Conservation (phyloP, 2,329 filamentous ascomycete species). For the Calonectria crousiana region DNA sequence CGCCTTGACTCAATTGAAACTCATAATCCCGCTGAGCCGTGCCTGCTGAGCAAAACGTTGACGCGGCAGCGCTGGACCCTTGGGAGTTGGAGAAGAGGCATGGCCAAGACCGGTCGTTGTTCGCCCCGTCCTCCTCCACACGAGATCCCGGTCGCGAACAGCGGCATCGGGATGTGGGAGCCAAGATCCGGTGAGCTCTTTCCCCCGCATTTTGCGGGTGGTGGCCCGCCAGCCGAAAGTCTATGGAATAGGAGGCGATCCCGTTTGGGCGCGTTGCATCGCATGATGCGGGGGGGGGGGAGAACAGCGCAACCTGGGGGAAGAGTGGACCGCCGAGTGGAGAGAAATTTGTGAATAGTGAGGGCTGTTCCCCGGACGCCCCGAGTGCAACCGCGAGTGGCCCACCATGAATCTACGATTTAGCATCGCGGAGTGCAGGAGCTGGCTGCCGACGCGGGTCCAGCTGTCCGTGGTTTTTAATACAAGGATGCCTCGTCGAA, state of each 20-base stretch:
- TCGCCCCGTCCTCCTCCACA: background rate
- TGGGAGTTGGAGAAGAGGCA: slow-evolving; percentile 1
- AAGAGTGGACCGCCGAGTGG: background rate
- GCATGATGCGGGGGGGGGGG: background rate
- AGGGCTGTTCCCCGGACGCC: background rate
- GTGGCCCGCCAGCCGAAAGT: slow-evolving; percentile 19
- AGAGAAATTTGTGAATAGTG: background rate
- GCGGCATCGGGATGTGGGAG: slow-evolving; percentile 22
- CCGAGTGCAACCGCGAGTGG: background rate
- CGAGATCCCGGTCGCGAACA: background rate
- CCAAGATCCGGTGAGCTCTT: background rate
- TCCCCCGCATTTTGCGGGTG: slow-evolving; percentile 24
- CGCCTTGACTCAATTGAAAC: slow-evolving; percentile 1
- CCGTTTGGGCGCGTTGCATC: background rate
- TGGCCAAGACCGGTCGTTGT: too few relatives aligned
- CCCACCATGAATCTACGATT: background rate
- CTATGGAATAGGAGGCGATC: background rate
- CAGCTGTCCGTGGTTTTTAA: background rate
- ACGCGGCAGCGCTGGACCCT: slow-evolving; percentile 12
- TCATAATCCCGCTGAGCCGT: background rate
- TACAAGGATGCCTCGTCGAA: background rate
- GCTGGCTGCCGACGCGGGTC: background rate
- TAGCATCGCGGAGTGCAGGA: background rate
- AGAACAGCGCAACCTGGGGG: background rate
- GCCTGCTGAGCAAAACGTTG: background rate